Percentiles rank a stretch among this genome's conserved stretches.
Conservation (phyloP, 495 filamentous ascomycete species). For the Xylaria nigripes region DNA sequence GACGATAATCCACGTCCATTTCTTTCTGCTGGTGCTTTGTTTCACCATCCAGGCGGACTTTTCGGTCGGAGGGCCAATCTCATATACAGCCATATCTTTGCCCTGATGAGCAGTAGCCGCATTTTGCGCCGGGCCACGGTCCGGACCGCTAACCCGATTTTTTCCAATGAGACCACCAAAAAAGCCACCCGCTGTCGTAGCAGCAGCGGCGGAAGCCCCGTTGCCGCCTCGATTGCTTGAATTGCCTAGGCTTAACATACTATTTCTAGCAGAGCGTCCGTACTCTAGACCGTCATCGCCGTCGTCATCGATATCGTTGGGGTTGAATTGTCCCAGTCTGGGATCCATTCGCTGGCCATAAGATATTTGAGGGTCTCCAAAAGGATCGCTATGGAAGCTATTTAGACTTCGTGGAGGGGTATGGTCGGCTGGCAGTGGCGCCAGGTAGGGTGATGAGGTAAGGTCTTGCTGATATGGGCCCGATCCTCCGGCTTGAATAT, state of each 20-base stretch:
- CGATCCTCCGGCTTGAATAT: slow-evolving; percentile 9
- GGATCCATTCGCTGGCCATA: slow-evolving; percentile 36
- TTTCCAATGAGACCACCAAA: slow-evolving; percentile 33
- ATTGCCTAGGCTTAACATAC: slow-evolving; percentile 46
- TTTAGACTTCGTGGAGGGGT: slow-evolving; percentile 21
- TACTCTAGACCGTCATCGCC: slow-evolving; percentile 71
- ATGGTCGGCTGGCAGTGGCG: slow-evolving; percentile 7
- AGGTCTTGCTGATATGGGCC: slow-evolving; percentile 10
- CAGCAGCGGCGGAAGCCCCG: slow-evolving; percentile 32
- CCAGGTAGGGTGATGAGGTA: slow-evolving; percentile 12
- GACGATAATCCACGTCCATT: slow-evolving; percentile 59
- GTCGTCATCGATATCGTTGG: slow-evolving; percentile 74
- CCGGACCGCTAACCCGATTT: slow-evolving; percentile 25
- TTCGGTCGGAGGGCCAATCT: slow-evolving; percentile 28
- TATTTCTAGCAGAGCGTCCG: slow-evolving; percentile 35
- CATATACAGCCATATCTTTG: slow-evolving; percentile 18
- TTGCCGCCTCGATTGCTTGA: slow-evolving; percentile 29
- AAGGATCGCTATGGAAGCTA: slow-evolving; percentile 21
- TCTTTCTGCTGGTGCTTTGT: slow-evolving; percentile 55
- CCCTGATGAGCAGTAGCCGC: slow-evolving; percentile 16
- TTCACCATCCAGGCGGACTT: slow-evolving; percentile 52
- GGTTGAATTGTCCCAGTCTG: slow-evolving; percentile 55
- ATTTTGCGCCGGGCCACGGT: slow-evolving; percentile 34
- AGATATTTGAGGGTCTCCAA: slow-evolving; percentile 22
- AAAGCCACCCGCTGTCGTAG: slow-evolving; percentile 41